Percentiles rank a stretch among this genome's conserved stretches.
phyloP scores from a whole-genome alignment of 164 flowering plant genomes.

The Tinospora cordifolia region DNA sequence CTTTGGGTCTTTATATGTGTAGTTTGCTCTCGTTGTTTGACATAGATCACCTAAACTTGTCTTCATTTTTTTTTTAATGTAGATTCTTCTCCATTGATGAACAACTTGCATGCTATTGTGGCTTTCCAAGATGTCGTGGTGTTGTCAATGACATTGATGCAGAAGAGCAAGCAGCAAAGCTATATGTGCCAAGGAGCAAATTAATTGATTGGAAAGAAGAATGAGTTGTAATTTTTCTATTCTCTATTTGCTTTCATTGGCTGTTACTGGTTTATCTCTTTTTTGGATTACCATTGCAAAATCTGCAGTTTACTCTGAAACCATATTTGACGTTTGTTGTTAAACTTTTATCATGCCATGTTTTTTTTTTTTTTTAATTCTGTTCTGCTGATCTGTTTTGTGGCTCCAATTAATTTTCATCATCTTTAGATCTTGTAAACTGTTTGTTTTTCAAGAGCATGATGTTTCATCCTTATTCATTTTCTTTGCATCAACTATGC shows the following conservation, averaged over 20 bases:
- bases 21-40: constrained; percentile 8
- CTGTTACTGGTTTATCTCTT: neutral
- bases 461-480: neutral
- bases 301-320: neutral
- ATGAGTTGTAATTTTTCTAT: constrained; percentile 14
- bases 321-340: neutral
- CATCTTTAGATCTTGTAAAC: neutral
- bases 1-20: constrained; percentile 8
- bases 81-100: constrained; percentile 85
- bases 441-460: neutral
- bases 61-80: constrained; percentile 12
- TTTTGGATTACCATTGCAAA: neutral
- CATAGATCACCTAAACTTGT: constrained; percentile 5
- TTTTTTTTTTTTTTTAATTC: neutral
- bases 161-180: constrained; percentile 59
- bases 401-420: neutral
- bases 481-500: neutral
- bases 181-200: constrained; percentile 62
- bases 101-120: constrained; percentile 80
- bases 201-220: constrained; percentile 60
- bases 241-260: neutral
- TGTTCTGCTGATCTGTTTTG: neutral
- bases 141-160: constrained; percentile 84
- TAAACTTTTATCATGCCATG: neutral
- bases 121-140: constrained; percentile 84